Base-by-base conservation (phyloP, 2,329 filamentous ascomycete species). In the Allantophomopsis cytisporea region DNA sequence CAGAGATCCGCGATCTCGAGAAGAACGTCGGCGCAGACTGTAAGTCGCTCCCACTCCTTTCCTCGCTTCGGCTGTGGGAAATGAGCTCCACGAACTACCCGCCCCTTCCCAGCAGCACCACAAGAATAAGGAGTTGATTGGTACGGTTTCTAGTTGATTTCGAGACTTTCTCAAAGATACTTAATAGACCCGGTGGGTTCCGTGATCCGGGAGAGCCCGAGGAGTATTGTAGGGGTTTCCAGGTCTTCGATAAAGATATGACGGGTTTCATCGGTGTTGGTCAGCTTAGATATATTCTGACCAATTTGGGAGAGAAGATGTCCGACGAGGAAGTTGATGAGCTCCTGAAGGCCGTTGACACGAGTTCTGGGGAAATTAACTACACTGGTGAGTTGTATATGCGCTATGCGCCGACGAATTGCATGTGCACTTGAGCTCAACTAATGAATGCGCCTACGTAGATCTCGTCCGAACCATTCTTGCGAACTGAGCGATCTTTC, bases 191-290 rank as follows among this genome's bases (percentile, higher is more conserved):
- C 30, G 88, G 88, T 59, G 91, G 91, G 54, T 98, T 98, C 82
- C 87, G 91, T 60, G 91, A 96, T 55, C 88, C 91, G 2, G 91
- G 91, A 59, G 88, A 95, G 66, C 89, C 91, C 32, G 89, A 96
- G 58, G 89, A 96, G 62, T 98, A 98, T 67, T 94, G 89, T 64
- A 84, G 89, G 46, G 91, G 91, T 41, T 98, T 98, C 71, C 91
- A 98, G 64, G 91, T 98, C 39, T 98, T 98, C 55, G 91, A 98
- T 66, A 98, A 98, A 67, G 91, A 98, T 61, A 83, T 94, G 77
- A 94, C 87, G 44, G 91, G 91, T 39, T 95, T 88, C 63, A 96
- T 98, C 59, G 91, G 89, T 41, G 89, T 96, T 48, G 91, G 91
- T 42, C 91, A 98, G 67, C 75, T 98, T 62, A 84, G 94, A 65